Evolutionary conservation across 768 basidiomycete species (phyloP), one percentile per base, ranked within the genome.

Genomic region (Xerocomus potaroensis): DNA sequence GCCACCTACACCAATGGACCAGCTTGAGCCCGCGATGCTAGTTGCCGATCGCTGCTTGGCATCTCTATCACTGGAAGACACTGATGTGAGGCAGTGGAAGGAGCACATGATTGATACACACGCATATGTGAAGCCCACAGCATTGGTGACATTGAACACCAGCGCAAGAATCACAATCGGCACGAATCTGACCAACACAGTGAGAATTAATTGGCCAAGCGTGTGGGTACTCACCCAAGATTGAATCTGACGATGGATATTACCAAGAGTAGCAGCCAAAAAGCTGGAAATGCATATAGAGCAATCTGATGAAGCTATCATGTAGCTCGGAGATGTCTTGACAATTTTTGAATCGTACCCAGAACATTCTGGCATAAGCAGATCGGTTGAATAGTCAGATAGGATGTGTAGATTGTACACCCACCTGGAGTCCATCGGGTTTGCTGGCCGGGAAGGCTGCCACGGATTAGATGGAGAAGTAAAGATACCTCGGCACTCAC

Each of bases 41-140:
- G 79, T 84, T 3, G 92, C 91, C 95, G 91, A 97, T 43, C 82
- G 80, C 57, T 85, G 80, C 66, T 96, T 96, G 22, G 95, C 90
- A 58, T 98, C 95, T 41, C 93, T 83, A 62, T 95, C 92, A 38
- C 86, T 87, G 58, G 14, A 60, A 27, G 27, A 6, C 45, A 31
- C 30, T 9, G 15, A 14, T 30, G 40, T 66, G 22, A 61, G 50
- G 26, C 26, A 10, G 5, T 27, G 26, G 26, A 18, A 14, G 43
- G 43, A 22, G 35, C 47, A 40, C 34, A 36, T 12, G 45, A 55
- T 48, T 26, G 16, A 46, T 18, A 73, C 84, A 60, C 65, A 90
- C 90, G 87, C 90, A 61, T 91, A 98, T 40, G 93, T 96, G 72
- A 97, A 98, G 10, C 95, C 95, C 43, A 97, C 73, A n/a, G 85